Evolutionary conservation across 768 basidiomycete species (phyloP).

Genomic region (Amanita fuliginea): DNA sequence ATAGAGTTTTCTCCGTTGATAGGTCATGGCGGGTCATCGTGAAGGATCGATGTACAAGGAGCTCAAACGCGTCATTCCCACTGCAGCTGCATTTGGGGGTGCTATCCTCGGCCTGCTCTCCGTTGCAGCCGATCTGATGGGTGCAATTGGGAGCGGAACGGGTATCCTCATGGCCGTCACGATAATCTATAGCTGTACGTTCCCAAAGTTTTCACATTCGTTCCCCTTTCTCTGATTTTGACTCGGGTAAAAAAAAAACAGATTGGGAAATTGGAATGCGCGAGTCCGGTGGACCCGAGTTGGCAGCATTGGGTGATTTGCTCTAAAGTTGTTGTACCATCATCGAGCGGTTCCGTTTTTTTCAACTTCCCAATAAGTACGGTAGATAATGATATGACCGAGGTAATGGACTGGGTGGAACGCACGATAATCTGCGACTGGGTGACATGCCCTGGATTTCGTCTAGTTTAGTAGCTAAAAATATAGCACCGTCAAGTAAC

Average conservation of each 20-base stretch:
- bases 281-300: conserved; percentile 76
- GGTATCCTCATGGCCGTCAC: conserved; percentile 98
- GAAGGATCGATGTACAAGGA: conserved; percentile 99
- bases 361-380: too few species aligned
- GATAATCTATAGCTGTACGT: conserved; percentile 85
- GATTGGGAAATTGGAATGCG: conserved; percentile 95
- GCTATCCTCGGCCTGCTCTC: conserved; percentile 91
- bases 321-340: too few species aligned
- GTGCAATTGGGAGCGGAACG: conserved; percentile 92
- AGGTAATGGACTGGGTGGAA: too few species aligned
- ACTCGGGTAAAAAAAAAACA: conserved; percentile 17
- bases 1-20: too few species aligned
- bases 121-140: conserved; percentile 89
- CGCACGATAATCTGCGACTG: too few species aligned
- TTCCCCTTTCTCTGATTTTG: too few species aligned
- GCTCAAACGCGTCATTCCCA: conserved; percentile 94
- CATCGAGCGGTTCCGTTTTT: too few species aligned
- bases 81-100: conserved; percentile 96
- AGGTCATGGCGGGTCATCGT: conserved; percentile 84
- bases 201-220: too few species aligned
- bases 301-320: conserved; percentile 71
- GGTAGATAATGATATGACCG: too few species aligned
- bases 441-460: too few species aligned
- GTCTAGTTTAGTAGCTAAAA: too few species aligned
- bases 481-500: too few species aligned